phyloP scores from a whole-genome alignment of 2,329 filamentous ascomycete species.

The Pseudogymnoascus sp. region DNA sequence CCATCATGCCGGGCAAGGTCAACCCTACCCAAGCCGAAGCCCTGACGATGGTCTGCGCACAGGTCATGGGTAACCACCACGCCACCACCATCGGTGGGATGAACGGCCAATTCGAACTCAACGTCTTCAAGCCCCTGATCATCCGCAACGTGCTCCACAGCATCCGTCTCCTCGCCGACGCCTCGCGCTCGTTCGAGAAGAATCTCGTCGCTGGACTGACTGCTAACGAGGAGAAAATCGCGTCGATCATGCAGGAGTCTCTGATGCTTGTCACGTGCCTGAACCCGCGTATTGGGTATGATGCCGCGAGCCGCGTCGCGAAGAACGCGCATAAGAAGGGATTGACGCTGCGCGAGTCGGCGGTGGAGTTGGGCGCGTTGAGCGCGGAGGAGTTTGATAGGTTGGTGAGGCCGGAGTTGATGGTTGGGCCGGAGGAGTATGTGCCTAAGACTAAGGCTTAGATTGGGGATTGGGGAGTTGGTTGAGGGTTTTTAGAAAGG shows the following conservation, averaged over 20 bases:
- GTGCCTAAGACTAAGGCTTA: neutral
- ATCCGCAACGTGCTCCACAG: conserved; percentile 95
- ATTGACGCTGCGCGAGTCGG: conserved; percentile 83
- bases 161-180: conserved; percentile 76
- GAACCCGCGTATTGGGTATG: conserved; percentile 95
- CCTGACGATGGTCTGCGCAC: conserved; percentile 93
- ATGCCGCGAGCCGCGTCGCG: conserved; percentile 93
- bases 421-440: conserved; percentile 75
- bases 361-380: conserved; percentile 85
- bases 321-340: conserved; percentile 99
- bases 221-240: conserved; percentile 90
- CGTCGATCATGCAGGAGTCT: conserved; percentile 84
- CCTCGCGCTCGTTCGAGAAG: conserved; percentile 91
- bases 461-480: neutral
- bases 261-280: conserved; percentile 98
- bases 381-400: conserved; percentile 84
- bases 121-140: conserved; percentile 96
- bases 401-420: conserved; percentile 86
- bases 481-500: neutral
- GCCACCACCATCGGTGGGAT: conserved; percentile 90
- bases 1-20: conserved; percentile 99
- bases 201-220: conserved; percentile 82
- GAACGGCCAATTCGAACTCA: conserved; percentile 97
- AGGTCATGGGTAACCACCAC: conserved; percentile 96
- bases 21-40: conserved; percentile 98